Evolutionary conservation across 2,329 filamentous ascomycete species (phyloP).

Genomic region (Aspergillus pseudoterreus): DNA sequence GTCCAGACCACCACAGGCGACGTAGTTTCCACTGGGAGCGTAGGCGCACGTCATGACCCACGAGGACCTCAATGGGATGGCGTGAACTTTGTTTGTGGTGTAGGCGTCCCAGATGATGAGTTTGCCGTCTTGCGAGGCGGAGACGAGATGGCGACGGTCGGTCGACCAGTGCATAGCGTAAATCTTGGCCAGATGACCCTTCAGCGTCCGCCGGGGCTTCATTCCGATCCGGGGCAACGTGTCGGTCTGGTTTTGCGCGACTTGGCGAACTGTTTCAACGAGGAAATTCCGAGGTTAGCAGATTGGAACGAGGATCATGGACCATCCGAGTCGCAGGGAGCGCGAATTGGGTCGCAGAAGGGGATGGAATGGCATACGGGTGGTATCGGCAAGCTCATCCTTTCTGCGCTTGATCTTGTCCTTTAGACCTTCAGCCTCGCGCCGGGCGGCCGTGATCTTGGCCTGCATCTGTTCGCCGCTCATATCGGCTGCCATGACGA

Average conservation of each 20-base stretch:
- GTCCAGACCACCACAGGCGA: constrained; percentile 96
- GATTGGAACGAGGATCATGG: constrained; percentile 5
- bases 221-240: constrained; percentile 89
- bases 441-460: constrained; percentile 84
- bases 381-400: constrained; percentile 97
- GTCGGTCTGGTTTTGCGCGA: constrained; percentile 89
- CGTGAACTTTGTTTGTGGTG: constrained; percentile 99
- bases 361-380: constrained; percentile 64
- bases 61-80: constrained; percentile 92
- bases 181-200: constrained; percentile 97
- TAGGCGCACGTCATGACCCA: constrained; percentile 99
- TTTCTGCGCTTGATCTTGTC: constrained; percentile 99
- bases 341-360: constrained; percentile 4
- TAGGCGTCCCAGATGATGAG: constrained; percentile 99
- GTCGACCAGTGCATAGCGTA: constrained; percentile 99
- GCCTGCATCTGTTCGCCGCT: constrained; percentile 72
- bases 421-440: constrained; percentile 96
- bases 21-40: constrained; percentile 95
- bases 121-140: constrained; percentile 97
- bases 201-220: constrained; percentile 95
- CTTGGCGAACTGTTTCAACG: constrained; percentile 69
- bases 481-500: constrained; percentile 47
- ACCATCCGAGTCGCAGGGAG: neutral
- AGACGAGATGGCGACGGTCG: constrained; percentile 93
- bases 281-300: constrained; percentile 1